Evolutionary conservation across 139 green algal species (phyloP).

Genomic region (Monoraphidium neglectum): DNA sequence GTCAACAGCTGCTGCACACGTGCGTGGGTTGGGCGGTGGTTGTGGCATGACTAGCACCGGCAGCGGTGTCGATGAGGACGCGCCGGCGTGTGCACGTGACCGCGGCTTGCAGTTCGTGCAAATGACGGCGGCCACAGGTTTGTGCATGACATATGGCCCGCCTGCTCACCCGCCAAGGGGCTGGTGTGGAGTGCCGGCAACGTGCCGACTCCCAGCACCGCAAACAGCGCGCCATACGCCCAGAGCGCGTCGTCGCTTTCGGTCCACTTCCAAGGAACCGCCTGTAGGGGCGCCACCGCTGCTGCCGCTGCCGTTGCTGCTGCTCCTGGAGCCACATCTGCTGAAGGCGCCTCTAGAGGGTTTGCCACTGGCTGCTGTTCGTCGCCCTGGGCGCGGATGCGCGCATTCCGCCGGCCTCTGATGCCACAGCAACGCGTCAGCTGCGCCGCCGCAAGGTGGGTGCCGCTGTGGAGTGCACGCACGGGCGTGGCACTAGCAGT

Average conservation of each 20-base stretch:
- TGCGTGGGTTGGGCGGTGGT: neutral
- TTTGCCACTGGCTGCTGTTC: no score
- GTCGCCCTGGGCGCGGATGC: no score
- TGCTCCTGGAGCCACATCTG: no score
- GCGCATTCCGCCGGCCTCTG: no score
- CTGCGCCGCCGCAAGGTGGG: no score
- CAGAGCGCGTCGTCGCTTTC: conserved; percentile 41
- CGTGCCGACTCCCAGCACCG: conserved; percentile 42
- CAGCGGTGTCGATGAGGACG: neutral
- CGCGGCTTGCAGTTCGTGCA: neutral
- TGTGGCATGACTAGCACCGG: neutral
- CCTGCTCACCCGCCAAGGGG: neutral
- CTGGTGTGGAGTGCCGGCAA: conserved; percentile 17
- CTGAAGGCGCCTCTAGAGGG: no score
- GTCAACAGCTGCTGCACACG: no score
- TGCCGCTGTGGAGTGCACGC: no score
- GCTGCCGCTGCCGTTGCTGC: conserved; percentile 15
- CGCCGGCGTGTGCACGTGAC: neutral
- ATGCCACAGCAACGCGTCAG: no score
- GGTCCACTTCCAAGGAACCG: neutral
- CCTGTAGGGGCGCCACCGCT: neutral
- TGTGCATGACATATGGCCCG: neutral
- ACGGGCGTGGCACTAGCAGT: no score
- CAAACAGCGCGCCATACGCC: conserved; percentile 52
- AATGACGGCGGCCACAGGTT: neutral